A percentile compares a stretch with the other conserved stretches of the same genome.
These are phyloP conservation scores for Podila epicladia DNA, from an alignment of 192 early-diverging fungal genomes.

Conservation along the genomic window DNA sequence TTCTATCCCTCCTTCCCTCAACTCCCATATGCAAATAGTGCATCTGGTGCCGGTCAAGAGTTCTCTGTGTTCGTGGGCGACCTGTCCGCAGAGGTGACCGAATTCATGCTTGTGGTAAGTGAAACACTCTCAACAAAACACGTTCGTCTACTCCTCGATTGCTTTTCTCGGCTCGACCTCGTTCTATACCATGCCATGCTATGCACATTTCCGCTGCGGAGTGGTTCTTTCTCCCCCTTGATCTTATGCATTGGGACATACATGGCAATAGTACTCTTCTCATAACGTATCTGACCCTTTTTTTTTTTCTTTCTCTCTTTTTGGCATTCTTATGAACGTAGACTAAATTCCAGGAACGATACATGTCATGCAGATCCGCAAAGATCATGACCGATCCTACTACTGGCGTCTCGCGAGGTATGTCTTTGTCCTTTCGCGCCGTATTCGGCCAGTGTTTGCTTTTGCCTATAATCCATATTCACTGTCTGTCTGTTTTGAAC, in stretches of 20 bases:
- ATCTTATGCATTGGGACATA: not conserved
- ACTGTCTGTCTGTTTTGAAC: not conserved
- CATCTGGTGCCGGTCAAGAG: slow-evolving; percentile 77
- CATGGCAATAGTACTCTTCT: too few species aligned
- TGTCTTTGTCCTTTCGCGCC: not conserved
- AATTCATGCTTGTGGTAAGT: slow-evolving; percentile 80
- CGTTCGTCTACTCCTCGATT: too few species aligned
- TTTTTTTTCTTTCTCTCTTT: not conserved
- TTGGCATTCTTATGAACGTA: slow-evolving; percentile 38
- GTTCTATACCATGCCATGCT: not conserved
- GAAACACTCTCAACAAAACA: too few species aligned
- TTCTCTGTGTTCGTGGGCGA: slow-evolving; percentile 98
- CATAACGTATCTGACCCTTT: not conserved
- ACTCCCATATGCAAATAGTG: slow-evolving; percentile 24
- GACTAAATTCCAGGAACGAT: slow-evolving; percentile 85
- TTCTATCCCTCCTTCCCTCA: slow-evolving; percentile 8
- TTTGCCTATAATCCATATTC: not conserved
- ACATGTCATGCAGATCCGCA: slow-evolving; percentile 87
- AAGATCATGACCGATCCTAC: slow-evolving; percentile 93
- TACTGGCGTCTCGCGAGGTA: slow-evolving; percentile 80
- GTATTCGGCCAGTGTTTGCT: not conserved
- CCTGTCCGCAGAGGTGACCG: slow-evolving; percentile 89
- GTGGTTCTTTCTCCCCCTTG: not conserved
- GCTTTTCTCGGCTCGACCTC: not conserved
- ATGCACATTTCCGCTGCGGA: not conserved